Conservation (phyloP, 805 yeast genomes). For the Zygosaccharomyces gambellarensis region DNA sequence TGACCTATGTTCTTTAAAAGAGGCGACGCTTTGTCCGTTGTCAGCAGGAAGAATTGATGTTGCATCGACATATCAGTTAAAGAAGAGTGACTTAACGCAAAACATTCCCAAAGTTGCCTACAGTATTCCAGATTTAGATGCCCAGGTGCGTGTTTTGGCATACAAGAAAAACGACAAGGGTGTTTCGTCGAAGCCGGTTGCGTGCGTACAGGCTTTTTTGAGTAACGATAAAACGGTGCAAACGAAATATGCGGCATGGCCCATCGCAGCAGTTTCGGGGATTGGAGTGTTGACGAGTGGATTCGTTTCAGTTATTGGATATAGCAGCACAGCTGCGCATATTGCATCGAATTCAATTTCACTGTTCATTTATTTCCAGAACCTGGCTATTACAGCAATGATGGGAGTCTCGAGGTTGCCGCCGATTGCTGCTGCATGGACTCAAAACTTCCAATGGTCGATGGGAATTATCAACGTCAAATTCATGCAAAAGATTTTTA, state of each 20-base stretch:
- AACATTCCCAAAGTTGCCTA: slow-evolving; percentile 80
- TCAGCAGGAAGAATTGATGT: slow-evolving; percentile 83
- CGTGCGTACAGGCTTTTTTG: slow-evolving; percentile 87
- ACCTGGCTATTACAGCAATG: slow-evolving; percentile 87
- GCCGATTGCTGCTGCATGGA: slow-evolving; percentile 97
- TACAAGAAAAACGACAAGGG: slow-evolving; percentile 43
- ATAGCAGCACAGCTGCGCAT: slow-evolving; percentile 90
- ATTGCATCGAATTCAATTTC: slow-evolving; percentile 96
- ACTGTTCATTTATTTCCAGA: slow-evolving; percentile 88
- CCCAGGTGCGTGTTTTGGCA: slow-evolving; percentile 72
- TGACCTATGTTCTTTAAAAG: slow-evolving; percentile 58
- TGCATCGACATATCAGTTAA: slow-evolving; percentile 43
- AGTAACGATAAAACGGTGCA: slow-evolving; percentile 91
- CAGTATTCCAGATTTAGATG: slow-evolving; percentile 91
- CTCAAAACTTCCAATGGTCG: slow-evolving; percentile 95
- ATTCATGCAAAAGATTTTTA: slow-evolving; percentile 77
- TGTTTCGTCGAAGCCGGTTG: slow-evolving; percentile 48
- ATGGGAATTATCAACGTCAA: slow-evolving; percentile 77
- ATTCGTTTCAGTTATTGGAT: slow-evolving; percentile 79
- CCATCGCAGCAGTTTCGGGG: slow-evolving; percentile 87
- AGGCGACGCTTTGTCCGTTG: slow-evolving; percentile 71
- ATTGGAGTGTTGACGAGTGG: slow-evolving; percentile 85
- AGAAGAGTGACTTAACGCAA: slow-evolving; percentile 35
- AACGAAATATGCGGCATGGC: slow-evolving; percentile 91
- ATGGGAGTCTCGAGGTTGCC: slow-evolving; percentile 91